Percentiles rank a stretch among this genome's conserved stretches.
Conservation (phyloP, 495 filamentous ascomycete species). For the Penicillium goetzii region DNA sequence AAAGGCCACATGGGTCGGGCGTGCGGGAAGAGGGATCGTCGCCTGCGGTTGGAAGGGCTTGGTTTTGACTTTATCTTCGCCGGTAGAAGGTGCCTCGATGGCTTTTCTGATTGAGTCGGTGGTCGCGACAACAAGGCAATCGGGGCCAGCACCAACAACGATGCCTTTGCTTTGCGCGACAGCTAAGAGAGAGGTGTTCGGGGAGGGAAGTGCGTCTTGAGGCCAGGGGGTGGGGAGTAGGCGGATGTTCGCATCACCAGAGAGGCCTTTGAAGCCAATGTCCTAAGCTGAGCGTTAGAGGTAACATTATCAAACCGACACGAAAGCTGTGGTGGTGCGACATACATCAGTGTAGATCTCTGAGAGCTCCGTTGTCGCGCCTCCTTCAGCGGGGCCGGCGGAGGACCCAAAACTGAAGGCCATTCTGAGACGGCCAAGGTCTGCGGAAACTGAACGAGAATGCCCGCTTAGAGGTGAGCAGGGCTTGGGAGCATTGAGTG, state of each 20-base stretch:
- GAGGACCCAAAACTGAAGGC: conserved; percentile 62
- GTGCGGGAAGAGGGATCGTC: conserved; percentile 69
- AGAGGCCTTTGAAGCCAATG: conserved; percentile 79
- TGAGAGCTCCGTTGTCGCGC: conserved; percentile 42
- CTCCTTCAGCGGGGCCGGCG: conserved; percentile 35
- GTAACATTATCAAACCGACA: neutral
- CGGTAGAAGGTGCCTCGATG: conserved; percentile 59
- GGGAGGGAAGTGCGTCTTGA: conserved; percentile 67
- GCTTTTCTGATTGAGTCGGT: conserved; percentile 79
- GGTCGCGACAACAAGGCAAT: conserved; percentile 72
- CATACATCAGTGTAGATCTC: conserved; percentile 55
- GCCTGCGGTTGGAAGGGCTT: conserved; percentile 75
- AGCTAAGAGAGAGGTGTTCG: conserved; percentile 82
- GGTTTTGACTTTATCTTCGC: conserved; percentile 60
- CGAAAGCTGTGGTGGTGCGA: conserved; percentile 13
- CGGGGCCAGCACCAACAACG: conserved; percentile 84
- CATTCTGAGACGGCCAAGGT: conserved; percentile 59
- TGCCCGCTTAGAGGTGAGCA: conserved; percentile 42
- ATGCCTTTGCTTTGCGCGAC: conserved; percentile 81
- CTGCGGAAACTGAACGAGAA: conserved; percentile 44
- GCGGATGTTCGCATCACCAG: conserved; percentile 79
- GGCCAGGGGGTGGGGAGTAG: conserved; percentile 82
- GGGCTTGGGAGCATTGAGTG: conserved; percentile 45
- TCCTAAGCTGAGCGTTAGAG: conserved; percentile 52
- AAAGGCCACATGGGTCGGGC: conserved; percentile 88